Conservation (phyloP, 768 basidiomycete species). For the Sporobolomyces roseus region DNA sequence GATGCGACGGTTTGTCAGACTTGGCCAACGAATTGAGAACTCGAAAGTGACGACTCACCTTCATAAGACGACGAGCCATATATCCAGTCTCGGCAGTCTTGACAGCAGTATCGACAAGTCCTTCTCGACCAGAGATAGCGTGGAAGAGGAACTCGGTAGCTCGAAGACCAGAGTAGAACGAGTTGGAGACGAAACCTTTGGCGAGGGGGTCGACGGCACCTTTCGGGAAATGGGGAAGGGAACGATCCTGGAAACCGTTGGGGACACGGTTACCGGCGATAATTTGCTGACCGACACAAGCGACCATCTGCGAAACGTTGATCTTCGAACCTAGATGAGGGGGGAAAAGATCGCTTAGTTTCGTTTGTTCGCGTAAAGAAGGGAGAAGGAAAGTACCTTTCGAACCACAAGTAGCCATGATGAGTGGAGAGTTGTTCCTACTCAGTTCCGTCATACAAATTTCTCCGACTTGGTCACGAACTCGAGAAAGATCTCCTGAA, state of each 20-base stretch:
- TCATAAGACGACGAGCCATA: slow-evolving; percentile 99
- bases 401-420: slow-evolving; percentile 99
- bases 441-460: slow-evolving; percentile 99
- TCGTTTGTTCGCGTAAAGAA: not conserved
- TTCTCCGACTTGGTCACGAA: slow-evolving; percentile 91
- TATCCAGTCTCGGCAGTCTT: slow-evolving; percentile 99
- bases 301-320: slow-evolving; percentile 99
- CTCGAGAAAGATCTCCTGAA: slow-evolving; percentile 85
- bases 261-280: slow-evolving; percentile 97
- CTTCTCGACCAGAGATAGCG: slow-evolving; percentile 97
- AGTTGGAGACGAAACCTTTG: slow-evolving; percentile 96
- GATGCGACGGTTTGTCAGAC: not conserved
- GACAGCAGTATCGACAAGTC: slow-evolving; percentile 97
- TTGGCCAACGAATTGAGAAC: not conserved
- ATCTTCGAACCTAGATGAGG: slow-evolving; percentile 75
- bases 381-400: slow-evolving; percentile 63
- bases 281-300: slow-evolving; percentile 99
- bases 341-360: slow-evolving; percentile 32
- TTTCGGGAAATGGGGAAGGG: slow-evolving; percentile 97
- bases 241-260: slow-evolving; percentile 97
- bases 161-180: slow-evolving; percentile 84
- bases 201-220: slow-evolving; percentile 93
- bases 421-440: slow-evolving; percentile 89
- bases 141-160: slow-evolving; percentile 98
- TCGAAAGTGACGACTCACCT: slow-evolving; percentile 49